Evolutionary conservation across 1,284 basidiomycete species (phyloP).

Genomic region (Phellopilus nigrolimitatus): DNA sequence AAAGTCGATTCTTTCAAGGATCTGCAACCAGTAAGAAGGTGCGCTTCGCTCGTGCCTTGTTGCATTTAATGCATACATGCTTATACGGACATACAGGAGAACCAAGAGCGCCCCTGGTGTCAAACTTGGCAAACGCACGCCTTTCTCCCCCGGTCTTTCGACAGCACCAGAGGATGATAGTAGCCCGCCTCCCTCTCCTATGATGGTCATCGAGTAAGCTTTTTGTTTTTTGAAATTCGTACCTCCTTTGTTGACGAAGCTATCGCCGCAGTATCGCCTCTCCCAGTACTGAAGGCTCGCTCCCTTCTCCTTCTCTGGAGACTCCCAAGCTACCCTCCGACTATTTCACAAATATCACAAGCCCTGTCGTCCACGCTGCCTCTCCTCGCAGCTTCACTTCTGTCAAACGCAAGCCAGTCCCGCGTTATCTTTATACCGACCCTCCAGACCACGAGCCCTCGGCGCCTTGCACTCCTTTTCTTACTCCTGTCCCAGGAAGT

Average conservation of each 20-base stretch:
- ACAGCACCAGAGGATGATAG: slow-evolving; percentile 3
- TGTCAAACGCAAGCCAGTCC: slow-evolving; percentile 20
- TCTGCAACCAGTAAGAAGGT: slow-evolving; percentile 2
- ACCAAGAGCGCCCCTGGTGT: slow-evolving; percentile 18
- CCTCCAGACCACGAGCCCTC: slow-evolving; percentile 14
- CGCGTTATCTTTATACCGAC: slow-evolving; percentile 15
- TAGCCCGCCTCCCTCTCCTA: background rate
- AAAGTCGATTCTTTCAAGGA: background rate
- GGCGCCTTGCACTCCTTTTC: slow-evolving; percentile 12
- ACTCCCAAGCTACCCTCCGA: slow-evolving; percentile 8
- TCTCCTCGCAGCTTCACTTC: slow-evolving; percentile 19
- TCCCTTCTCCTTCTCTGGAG: slow-evolving; percentile 15
- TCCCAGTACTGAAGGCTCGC: slow-evolving; percentile 8
- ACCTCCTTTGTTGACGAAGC: background rate
- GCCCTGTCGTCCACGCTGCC: background rate
- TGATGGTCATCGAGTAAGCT: slow-evolving; percentile 11
- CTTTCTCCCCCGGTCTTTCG: slow-evolving; percentile 13
- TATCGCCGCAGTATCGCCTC: slow-evolving; percentile 8
- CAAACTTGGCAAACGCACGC: slow-evolving; percentile 11
- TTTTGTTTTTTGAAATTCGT: background rate
- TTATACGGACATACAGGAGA: slow-evolving; percentile 11
- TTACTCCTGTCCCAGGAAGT: slow-evolving; percentile 7
- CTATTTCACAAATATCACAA: slow-evolving; percentile 1
- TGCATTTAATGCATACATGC: background rate
- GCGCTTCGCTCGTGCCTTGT: background rate